Conservation (phyloP, 2,329 filamentous ascomycete species). For the Arthroderma sp. region DNA sequence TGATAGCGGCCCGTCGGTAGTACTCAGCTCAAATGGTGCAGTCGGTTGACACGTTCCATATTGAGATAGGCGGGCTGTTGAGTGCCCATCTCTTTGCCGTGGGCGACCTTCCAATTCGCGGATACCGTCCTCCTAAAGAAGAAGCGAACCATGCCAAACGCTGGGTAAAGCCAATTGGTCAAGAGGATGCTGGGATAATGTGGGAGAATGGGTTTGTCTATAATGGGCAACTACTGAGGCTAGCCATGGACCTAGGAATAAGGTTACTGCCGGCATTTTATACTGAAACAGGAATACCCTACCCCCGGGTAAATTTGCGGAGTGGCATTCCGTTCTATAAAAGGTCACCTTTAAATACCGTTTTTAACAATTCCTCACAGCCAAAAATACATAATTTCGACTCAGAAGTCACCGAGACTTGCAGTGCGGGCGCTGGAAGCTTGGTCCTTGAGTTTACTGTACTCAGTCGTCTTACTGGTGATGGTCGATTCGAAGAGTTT, state of each 20-base stretch:
- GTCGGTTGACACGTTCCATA: background rate
- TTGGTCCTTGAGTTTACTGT: constrained; percentile 87
- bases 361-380: constrained; percentile 11
- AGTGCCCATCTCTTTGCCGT: constrained; percentile 89
- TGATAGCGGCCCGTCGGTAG: background rate
- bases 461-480: constrained; percentile 74
- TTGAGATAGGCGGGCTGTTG: constrained; percentile 61
- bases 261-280: constrained; percentile 85
- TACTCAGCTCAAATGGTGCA: too few relatives aligned
- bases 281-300: constrained; percentile 80
- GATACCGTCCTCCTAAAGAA: constrained; percentile 48
- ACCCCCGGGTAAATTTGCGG: constrained; percentile 83
- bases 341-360: constrained; percentile 63
- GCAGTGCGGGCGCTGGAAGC: constrained; percentile 91
- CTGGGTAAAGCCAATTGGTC: constrained; percentile 24
- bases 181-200: constrained; percentile 34
- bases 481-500: constrained; percentile 73
- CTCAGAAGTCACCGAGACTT: constrained; percentile 82
- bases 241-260: constrained; percentile 73
- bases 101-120: constrained; percentile 74
- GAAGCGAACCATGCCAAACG: constrained; percentile 26
- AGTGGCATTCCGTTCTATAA: constrained; percentile 84
- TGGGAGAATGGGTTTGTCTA: constrained; percentile 74
- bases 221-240: constrained; percentile 76
- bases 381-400: constrained; percentile 11